Percentiles rank a stretch among this genome's conserved stretches.
Evolutionary conservation across 192 early-diverging fungal species (phyloP).

Genomic region (Umbelopsis isabellina): DNA sequence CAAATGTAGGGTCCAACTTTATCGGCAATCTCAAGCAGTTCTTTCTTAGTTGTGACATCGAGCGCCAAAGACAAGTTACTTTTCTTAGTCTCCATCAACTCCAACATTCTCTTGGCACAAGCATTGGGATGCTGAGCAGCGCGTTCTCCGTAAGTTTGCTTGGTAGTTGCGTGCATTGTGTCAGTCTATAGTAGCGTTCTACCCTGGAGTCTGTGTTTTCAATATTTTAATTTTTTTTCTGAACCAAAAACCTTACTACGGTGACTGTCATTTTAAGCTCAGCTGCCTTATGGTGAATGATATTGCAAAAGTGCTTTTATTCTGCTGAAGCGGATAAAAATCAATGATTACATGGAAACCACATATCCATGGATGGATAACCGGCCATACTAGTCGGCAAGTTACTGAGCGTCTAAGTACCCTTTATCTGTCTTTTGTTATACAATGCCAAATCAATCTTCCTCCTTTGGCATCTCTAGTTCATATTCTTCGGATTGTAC

Average conservation of each 20-base stretch:
- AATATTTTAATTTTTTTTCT: neutral
- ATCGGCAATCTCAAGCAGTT: conserved; percentile 87
- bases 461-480: conserved; percentile 5
- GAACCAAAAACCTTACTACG: too few relatives aligned
- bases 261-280: too few relatives aligned
- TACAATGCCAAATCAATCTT: neutral
- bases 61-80: conserved; percentile 90
- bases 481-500: neutral
- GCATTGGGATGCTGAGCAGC: conserved; percentile 72
- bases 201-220: neutral
- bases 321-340: too few relatives aligned
- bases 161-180: conserved; percentile 17
- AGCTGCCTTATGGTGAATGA: too few relatives aligned
- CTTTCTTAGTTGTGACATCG: conserved; percentile 87
- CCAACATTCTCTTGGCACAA: conserved; percentile 73
- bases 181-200: neutral
- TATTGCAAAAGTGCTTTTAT: too few relatives aligned
- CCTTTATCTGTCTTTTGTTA: too few relatives aligned
- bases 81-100: conserved; percentile 87
- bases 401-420: too few relatives aligned
- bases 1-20: conserved; percentile 93
- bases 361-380: too few relatives aligned
- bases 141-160: conserved; percentile 68
- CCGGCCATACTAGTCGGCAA: too few relatives aligned
- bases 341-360: too few relatives aligned